These are phyloP conservation scores for Ustilago loliicola DNA, from an alignment of 1,284 basidiomycete genomes.

Conservation along the genomic window DNA sequence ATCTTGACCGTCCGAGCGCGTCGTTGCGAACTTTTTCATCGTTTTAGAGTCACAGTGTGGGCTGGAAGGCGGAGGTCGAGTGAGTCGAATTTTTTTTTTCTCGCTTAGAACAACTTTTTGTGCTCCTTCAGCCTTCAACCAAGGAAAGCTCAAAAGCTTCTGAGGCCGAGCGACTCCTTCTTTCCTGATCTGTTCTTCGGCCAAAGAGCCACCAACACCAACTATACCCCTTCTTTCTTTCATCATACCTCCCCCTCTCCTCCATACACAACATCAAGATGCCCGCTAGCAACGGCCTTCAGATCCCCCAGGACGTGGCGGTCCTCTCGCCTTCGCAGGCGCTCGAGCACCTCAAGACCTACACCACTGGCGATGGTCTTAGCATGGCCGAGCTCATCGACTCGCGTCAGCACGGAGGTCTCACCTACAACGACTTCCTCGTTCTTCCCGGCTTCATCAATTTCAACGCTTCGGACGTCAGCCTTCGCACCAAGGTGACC, in stretches of 20 bases:
- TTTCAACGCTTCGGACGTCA: conserved; percentile 85
- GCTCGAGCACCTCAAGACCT: conserved; percentile 72
- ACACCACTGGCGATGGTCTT: conserved; percentile 86
- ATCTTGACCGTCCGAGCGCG: conserved; percentile 9
- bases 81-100: conserved; percentile 4
- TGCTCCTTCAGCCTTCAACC: background rate
- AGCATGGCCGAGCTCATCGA: conserved; percentile 90
- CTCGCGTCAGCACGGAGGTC: conserved; percentile 86
- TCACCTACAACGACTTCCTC: conserved; percentile 83
- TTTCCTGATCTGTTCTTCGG: conserved; percentile 40
- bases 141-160: conserved; percentile 17
- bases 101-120: conserved; percentile 17
- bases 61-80: background rate
- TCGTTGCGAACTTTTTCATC: conserved; percentile 15
- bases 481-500: conserved; percentile 88
- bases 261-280: conserved; percentile 18
- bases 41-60: background rate
- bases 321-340: conserved; percentile 62
- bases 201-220: conserved; percentile 47
- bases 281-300: conserved; percentile 42
- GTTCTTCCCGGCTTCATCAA: conserved; percentile 90
- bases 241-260: background rate
- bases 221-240: conserved; percentile 18
- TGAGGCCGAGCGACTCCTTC: conserved; percentile 8
- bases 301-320: conserved; percentile 40